Evolutionary conservation across 2,329 filamentous ascomycete genomes (phyloP), one percentile per base, ranked within the genome.

Genomic region (Whalleya microplaca): DNA sequence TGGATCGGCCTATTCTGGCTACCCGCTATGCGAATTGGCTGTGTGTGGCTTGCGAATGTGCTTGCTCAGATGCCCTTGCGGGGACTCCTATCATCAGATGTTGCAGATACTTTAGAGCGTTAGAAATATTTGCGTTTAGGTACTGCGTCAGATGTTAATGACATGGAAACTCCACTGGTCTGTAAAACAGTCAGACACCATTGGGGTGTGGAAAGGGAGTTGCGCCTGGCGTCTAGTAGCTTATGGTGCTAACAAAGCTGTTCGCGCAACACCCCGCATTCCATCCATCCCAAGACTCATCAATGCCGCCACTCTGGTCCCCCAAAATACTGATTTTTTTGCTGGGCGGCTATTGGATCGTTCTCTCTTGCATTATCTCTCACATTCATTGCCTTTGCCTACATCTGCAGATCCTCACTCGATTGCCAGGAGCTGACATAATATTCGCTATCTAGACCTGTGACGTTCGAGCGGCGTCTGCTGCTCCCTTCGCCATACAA

Each of bases 381-480:
- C 45, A 47, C 49, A 7, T 52, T 55, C 49, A 7, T 52, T 55
- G 47, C 52, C 48, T 58, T 55, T 53, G 32, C 41, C 8, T 49
- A 40, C 48, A 60, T 51, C 52, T 56, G 49, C 53, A 53, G 44
- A 59, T 56, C 51, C 43, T 48, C 4, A 37, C 21, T 46, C 46
- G 41, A 52, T 54, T 48, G 54, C 50, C 19, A 46, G 23, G 27
- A 32, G 58, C 64, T 67, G 48, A 68, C 56, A 57, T 53, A 48
- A 48, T 53, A 55, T 56, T 41, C 23, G 51, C 41, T 55, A 60
- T 53, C 56, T 58, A 66, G 62, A 56, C 48, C 32, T 59, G 50
- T 27, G 23, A 58, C 56, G 62, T 64, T 64, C 57, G 63, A 66
- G 66, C 66, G 64, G 64, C 66, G 64, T 61, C 59, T 57, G 64